Percentiles rank a stretch among this genome's conserved stretches.
Evolutionary conservation across 108 stramenopile genomes (phyloP).

Genomic region (Stephanodiscus minutulus): DNA sequence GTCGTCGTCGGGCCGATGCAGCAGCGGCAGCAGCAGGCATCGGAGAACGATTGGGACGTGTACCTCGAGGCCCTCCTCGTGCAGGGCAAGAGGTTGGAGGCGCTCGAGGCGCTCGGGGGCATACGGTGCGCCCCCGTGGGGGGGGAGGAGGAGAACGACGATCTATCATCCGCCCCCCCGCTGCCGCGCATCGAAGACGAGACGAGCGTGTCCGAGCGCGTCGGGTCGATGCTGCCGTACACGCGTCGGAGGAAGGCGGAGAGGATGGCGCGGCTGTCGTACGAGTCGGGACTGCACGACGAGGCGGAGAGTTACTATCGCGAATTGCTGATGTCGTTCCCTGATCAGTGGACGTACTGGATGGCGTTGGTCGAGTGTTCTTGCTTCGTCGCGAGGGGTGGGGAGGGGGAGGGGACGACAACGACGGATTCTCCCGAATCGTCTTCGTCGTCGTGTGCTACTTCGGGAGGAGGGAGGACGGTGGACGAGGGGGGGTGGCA

Average conservation of each 20-base stretch:
- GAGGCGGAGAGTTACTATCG: slow-evolving; percentile 50
- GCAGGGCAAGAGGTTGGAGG: slow-evolving; percentile 66
- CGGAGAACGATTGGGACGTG: slow-evolving; percentile 62
- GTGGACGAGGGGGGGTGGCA: slow-evolving; percentile 29
- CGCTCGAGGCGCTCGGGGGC: slow-evolving; percentile 50
- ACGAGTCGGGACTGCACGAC: slow-evolving; percentile 41
- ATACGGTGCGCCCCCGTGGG: slow-evolving; percentile 23
- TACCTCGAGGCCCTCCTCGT: slow-evolving; percentile 53
- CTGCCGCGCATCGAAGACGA: slow-evolving; percentile 46
- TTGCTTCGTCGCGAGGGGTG: background rate
- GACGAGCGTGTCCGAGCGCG: slow-evolving; percentile 32
- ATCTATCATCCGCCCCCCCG: background rate
- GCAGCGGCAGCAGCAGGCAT: slow-evolving; percentile 15
- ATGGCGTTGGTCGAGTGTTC: slow-evolving; percentile 52
- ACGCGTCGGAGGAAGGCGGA: slow-evolving; percentile 48
- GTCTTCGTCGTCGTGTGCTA: background rate
- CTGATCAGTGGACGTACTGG: slow-evolving; percentile 85
- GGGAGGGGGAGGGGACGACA: background rate
- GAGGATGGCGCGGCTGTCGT: slow-evolving; percentile 40
- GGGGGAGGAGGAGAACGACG: slow-evolving; percentile 3
- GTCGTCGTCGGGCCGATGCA: slow-evolving; percentile 35
- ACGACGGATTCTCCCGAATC: background rate
- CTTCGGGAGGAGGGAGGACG: background rate
- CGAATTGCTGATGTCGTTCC: slow-evolving; percentile 55
- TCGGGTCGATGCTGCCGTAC: slow-evolving; percentile 46